Conservation (phyloP, 2,329 filamentous ascomycete genomes). For the Rhynchosporium graminicola region DNA sequence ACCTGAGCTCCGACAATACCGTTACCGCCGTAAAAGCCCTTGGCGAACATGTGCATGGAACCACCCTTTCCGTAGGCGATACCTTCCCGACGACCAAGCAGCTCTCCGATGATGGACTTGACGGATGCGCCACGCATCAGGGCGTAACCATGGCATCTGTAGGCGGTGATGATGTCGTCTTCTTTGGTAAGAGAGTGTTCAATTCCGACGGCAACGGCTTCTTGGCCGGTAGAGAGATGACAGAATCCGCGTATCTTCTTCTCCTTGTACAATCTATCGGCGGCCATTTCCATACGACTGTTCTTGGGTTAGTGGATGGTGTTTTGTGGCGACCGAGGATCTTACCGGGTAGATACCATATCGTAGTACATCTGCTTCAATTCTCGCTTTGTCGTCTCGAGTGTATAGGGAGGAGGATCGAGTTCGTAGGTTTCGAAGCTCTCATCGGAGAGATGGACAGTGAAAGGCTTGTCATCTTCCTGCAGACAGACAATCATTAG, state of each 20-base stretch:
- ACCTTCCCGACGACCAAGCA: slow-evolving; percentile 91
- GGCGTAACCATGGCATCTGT: slow-evolving; percentile 98
- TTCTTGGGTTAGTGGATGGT: slow-evolving; percentile 18
- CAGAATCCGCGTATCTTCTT: slow-evolving; percentile 99
- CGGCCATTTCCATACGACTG: slow-evolving; percentile 99
- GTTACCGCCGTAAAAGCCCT: slow-evolving; percentile 97
- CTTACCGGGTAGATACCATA: slow-evolving; percentile 92
- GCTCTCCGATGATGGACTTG: slow-evolving; percentile 92
- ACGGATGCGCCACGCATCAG: slow-evolving; percentile 92
- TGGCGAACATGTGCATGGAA: slow-evolving; percentile 99
- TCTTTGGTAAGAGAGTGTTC: slow-evolving; percentile 90
- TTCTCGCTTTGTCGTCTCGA: slow-evolving; percentile 95
- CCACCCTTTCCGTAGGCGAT: slow-evolving; percentile 99
- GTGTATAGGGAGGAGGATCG: slow-evolving; percentile 89
- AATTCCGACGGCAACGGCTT: slow-evolving; percentile 95
- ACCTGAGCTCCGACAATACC: slow-evolving; percentile 99
- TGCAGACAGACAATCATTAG: slow-evolving; percentile 43
- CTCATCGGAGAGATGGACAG: slow-evolving; percentile 92
- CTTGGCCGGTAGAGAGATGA: slow-evolving; percentile 95
- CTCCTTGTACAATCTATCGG: slow-evolving; percentile 99
- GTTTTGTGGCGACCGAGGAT: slow-evolving; percentile 14
- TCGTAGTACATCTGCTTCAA: slow-evolving; percentile 99
- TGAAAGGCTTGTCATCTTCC: slow-evolving; percentile 94
- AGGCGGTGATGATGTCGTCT: slow-evolving; percentile 96
- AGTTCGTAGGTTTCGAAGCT: slow-evolving; percentile 99